Percentiles rank a stretch among this genome's conserved stretches.
These are phyloP conservation scores for Macrophomina pseudophaseolina DNA, from an alignment of 2,329 filamentous ascomycete genomes.

Conservation along the genomic window DNA sequence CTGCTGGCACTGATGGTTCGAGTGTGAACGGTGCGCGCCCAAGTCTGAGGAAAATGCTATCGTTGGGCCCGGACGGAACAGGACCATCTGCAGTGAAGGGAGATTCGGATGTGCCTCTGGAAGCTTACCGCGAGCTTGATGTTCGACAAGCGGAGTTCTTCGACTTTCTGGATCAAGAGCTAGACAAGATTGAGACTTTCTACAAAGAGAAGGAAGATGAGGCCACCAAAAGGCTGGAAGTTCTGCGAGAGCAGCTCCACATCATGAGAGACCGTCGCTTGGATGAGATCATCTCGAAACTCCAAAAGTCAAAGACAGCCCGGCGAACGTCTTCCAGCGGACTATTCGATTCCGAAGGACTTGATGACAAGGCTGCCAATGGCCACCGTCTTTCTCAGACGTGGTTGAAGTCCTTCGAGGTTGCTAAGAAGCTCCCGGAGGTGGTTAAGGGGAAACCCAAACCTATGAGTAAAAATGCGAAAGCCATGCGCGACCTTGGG, in stretches of 20 bases:
- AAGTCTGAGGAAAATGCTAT: constrained; percentile 49
- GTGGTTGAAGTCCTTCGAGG: constrained; percentile 31
- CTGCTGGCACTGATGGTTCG: constrained; percentile 3
- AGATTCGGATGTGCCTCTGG: constrained; percentile 56
- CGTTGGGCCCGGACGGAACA: constrained; percentile 44
- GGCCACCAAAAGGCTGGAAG: constrained; percentile 71
- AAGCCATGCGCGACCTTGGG: constrained; percentile 39
- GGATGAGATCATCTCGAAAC: constrained; percentile 65
- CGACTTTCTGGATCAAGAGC: constrained; percentile 78
- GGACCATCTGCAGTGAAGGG: constrained; percentile 37
- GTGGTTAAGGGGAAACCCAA: constrained; percentile 2
- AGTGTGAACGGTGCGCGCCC: constrained; percentile 36
- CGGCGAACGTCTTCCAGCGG: constrained; percentile 49
- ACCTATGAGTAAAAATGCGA: constrained; percentile 13
- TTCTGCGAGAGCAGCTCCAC: constrained; percentile 83
- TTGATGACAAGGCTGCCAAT: background rate
- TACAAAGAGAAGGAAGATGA: constrained; percentile 89
- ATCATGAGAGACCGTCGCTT: constrained; percentile 87
- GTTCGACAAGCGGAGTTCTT: constrained; percentile 84
- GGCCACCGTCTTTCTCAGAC: background rate
- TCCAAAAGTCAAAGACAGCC: constrained; percentile 50
- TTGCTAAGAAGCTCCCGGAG: constrained; percentile 38
- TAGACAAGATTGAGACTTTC: constrained; percentile 91
- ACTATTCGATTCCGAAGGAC: background rate
- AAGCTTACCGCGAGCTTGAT: constrained; percentile 68